Conservation (phyloP, 257 asterid genomes). For the Anisodus tanguticus region DNA sequence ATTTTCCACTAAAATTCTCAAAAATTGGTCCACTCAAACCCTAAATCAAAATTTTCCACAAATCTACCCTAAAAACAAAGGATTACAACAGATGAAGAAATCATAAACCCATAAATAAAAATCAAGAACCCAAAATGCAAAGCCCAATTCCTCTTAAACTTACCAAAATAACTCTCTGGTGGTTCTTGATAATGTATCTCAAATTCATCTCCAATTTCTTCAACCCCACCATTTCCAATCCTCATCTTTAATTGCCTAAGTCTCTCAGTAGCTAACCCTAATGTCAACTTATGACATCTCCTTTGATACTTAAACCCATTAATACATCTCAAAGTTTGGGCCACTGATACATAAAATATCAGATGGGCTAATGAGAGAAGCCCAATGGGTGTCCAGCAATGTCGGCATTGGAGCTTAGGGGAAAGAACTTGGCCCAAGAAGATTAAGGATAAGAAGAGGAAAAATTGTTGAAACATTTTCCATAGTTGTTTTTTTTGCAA, state of each 20-base stretch:
- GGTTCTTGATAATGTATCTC: constrained; percentile 94
- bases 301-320: constrained; percentile 96
- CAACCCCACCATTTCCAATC: constrained; percentile 46
- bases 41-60: not conserved
- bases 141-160: constrained; percentile 96
- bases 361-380: constrained; percentile 78
- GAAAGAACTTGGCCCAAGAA: constrained; percentile 65
- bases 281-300: constrained; percentile 92
- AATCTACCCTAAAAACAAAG: constrained; percentile 56
- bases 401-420: constrained; percentile 72
- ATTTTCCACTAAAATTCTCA: not conserved
- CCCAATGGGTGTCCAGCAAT: constrained; percentile 93
- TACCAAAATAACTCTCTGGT: constrained; percentile 87
- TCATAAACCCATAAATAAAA: constrained; percentile 78
- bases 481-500: constrained; percentile 85
- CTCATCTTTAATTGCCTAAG: constrained; percentile 67
- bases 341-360: constrained; percentile 85
- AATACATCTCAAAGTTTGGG: constrained; percentile 90
- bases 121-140: constrained; percentile 86
- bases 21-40: not conserved
- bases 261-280: constrained; percentile 85
- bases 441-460: constrained; percentile 68
- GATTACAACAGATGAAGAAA: constrained; percentile 83
- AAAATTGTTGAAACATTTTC: constrained; percentile 85
- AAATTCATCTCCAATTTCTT: constrained; percentile 51